Base-by-base conservation (phyloP, 1,284 basidiomycete genomes). In the Cutaneotrichosporon mucoides region DNA sequence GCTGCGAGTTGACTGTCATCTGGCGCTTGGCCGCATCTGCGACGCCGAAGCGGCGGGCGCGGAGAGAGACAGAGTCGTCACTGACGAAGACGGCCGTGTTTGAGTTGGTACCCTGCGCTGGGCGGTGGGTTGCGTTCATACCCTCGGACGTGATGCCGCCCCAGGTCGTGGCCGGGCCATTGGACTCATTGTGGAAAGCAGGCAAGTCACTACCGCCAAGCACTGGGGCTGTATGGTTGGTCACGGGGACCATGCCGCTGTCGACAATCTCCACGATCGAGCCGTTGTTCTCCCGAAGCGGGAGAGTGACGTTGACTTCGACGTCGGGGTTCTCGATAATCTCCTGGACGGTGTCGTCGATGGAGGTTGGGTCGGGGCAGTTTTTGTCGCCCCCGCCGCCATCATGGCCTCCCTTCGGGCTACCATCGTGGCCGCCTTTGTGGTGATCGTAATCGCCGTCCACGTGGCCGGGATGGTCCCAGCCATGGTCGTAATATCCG, bases 91-190 rank as follows among this genome's bases (percentile, higher is more conserved):
- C 38, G 38, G 13, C 35, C 4, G 60, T 48, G 45, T 62, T 58
- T 12, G 5, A 1, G 57, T 62, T 62, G 4, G 61, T 62, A 34
- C 61, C 61, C 57, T 59, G 61, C 34, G 6, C 41, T 0, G 61
- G 61, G 10, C 41, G 15, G 43, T 45, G 42, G n/a, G 54, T 48
- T 2, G 8, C 34, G 51, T 48, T 57, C 12, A 51, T 38, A 16
- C 49, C 49, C 3, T 16, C 37, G 4, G 49, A 38, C 16, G n/a
- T 41, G 49, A 51, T 33, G 38, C 56, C 56, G 45, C 56, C 60
- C 5, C 36, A 45, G 45, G 15, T 34, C 5, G 57, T 62, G 8
- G 56, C 57, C 3, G 56, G 54, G 5, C 13, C 24, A 24, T 24
- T n/a, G 33, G 51, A 36, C 2, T 13, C 45, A 47, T 54, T 56